phyloP scores from a whole-genome alignment of 192 early-diverging fungal species.

The Gonapodya prolifera region DNA sequence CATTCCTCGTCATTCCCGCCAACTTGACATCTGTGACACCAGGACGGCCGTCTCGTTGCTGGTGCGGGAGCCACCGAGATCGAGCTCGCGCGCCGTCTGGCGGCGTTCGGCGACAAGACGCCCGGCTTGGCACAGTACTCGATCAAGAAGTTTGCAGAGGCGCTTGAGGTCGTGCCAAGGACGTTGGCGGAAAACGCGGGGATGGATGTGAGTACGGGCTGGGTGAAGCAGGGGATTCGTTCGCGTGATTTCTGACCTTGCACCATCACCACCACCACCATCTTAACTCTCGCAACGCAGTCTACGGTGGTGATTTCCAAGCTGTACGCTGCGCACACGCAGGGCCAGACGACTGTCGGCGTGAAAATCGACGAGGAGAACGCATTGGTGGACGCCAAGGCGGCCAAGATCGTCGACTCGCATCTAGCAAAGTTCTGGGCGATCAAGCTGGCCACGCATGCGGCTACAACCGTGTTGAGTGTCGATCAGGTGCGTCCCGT shows the following conservation, averaged over 20 bases:
- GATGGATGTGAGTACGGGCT: slow-evolving; percentile 58
- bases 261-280: too few species aligned
- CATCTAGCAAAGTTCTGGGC: slow-evolving; percentile 77
- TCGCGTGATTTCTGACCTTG: too few species aligned
- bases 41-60: slow-evolving; percentile 66
- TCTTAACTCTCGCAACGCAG: too few species aligned
- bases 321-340: slow-evolving; percentile 82
- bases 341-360: slow-evolving; percentile 47
- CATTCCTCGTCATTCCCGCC: too few species aligned
- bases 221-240: too few species aligned
- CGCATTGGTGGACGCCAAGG: slow-evolving; percentile 61
- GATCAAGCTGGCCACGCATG: slow-evolving; percentile 78
- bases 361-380: slow-evolving; percentile 70
- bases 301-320: slow-evolving; percentile 78
- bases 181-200: slow-evolving; percentile 92
- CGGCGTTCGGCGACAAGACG: slow-evolving; percentile 71
- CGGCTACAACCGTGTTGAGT: slow-evolving; percentile 84
- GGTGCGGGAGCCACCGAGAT: slow-evolving; percentile 93
- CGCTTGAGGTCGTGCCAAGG: slow-evolving; percentile 86
- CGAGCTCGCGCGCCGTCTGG: slow-evolving; percentile 72
- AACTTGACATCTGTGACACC: too few species aligned
- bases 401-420: slow-evolving; percentile 64
- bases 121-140: slow-evolving; percentile 92
- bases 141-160: slow-evolving; percentile 89
- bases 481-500: slow-evolving; percentile 68